A percentile compares a stretch with the other conserved stretches of the same genome.
These are phyloP conservation scores for Aspergillus biplanus DNA, from an alignment of 495 filamentous ascomycete genomes.

Conservation along the genomic window DNA sequence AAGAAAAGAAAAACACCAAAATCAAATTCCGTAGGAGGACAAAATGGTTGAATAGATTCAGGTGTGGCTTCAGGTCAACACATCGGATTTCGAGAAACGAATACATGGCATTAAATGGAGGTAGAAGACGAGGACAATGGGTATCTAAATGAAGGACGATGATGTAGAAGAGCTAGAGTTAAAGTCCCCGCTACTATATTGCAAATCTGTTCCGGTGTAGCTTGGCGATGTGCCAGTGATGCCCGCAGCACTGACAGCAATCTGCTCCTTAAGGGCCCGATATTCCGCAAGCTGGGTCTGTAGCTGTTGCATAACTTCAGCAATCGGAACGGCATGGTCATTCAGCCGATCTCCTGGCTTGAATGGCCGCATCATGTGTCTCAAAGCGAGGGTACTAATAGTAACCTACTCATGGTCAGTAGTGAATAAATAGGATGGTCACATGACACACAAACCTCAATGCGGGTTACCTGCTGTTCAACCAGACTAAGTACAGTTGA, in stretches of 20 bases:
- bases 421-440: not conserved
- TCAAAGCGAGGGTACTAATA: constrained; percentile 65
- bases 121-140: constrained; percentile 17
- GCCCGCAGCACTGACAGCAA: constrained; percentile 38
- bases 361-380: constrained; percentile 65
- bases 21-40: not conserved
- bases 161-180: constrained; percentile 35
- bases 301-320: constrained; percentile 51
- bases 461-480: constrained; percentile 90
- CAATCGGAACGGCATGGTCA: constrained; percentile 57
- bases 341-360: constrained; percentile 44
- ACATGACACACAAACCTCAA: constrained; percentile 70
- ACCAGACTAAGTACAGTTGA: constrained; percentile 81
- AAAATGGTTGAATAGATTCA: not conserved
- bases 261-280: constrained; percentile 51
- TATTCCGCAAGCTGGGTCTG: constrained; percentile 55
- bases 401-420: constrained; percentile 53
- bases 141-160: constrained; percentile 36
- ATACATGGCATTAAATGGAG: constrained; percentile 2
- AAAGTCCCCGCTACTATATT: constrained; percentile 26
- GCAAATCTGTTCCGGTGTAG: constrained; percentile 22
- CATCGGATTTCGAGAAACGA: not conserved
- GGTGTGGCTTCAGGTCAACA: not conserved
- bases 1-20: constrained; percentile 17
- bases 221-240: constrained; percentile 31